phyloP scores from a whole-genome alignment of 371 early-diverging fungal genomes.

The Mortierella sp. region DNA sequence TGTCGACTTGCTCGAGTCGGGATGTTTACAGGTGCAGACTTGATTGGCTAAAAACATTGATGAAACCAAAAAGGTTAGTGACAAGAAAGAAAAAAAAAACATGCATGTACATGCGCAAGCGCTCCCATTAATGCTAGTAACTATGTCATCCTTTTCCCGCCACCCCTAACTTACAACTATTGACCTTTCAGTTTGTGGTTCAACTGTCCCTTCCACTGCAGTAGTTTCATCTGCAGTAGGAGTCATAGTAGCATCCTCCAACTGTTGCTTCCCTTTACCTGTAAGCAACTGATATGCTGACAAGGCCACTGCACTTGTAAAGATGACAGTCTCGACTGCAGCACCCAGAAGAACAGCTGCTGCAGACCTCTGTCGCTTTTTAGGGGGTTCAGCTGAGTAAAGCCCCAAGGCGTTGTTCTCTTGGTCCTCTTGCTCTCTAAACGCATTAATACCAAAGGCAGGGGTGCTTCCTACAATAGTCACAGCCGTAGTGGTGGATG shows the following conservation, averaged over 20 bases:
- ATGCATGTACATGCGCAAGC: background rate
- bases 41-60: constrained; percentile 21
- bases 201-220: constrained; percentile 1
- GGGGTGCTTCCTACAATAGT: constrained; percentile 43
- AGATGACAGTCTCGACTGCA: constrained; percentile 55
- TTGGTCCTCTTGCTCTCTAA: constrained; percentile 18
- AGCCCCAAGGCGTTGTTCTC: constrained; percentile 10
- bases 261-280: constrained; percentile 39
- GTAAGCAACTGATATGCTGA: constrained; percentile 53
- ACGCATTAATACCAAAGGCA: constrained; percentile 32
- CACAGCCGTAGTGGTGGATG: constrained; percentile 27
- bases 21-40: constrained; percentile 42
- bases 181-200: constrained; percentile 6
- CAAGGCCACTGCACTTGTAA: constrained; percentile 53
- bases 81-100: background rate
- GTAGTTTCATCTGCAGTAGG: background rate
- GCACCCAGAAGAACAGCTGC: constrained; percentile 50
- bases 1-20: constrained; percentile 25
- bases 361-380: constrained; percentile 37
- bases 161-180: constrained; percentile 18
- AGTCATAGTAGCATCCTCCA: constrained; percentile 11
- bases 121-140: no score
- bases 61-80: background rate
- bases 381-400: constrained; percentile 37
- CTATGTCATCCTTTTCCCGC: background rate